Conservation (phyloP, 139 green algal genomes). For the Chlorella sp. region DNA sequence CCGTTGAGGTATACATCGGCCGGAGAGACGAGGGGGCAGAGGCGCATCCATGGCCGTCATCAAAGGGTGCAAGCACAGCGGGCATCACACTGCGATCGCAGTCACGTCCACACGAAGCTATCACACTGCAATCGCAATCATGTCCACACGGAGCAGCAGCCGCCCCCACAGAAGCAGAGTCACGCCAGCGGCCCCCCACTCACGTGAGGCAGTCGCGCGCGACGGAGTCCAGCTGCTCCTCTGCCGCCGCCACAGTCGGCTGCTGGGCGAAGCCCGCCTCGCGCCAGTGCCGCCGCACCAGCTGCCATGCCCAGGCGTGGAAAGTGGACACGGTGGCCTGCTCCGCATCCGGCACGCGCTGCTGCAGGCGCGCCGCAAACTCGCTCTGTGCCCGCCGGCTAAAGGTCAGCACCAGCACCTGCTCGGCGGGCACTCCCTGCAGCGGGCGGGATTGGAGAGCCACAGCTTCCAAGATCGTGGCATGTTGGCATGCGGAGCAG, state of each 20-base stretch:
- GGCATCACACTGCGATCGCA: too few species aligned
- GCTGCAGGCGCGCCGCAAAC: background rate
- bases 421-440: background rate
- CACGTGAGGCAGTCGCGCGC: slow-evolving; percentile 12
- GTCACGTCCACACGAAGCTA: too few species aligned
- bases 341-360: background rate
- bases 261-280: background rate
- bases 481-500: background rate
- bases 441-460: background rate
- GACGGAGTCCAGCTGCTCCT: slow-evolving; percentile 5
- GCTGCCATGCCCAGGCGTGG: background rate
- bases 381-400: slow-evolving; percentile 4
- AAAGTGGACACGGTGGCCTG: background rate
- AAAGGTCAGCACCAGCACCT: slow-evolving; percentile 23
- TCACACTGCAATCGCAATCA: too few species aligned
- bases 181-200: background rate
- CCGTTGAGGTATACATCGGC: background rate
- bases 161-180: too few species aligned
- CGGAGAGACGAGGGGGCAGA: background rate
- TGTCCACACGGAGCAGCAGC: too few species aligned
- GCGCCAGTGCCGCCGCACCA: slow-evolving; percentile 2
- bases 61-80: background rate
- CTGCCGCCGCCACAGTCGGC: background rate
- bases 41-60: background rate
- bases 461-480: background rate